Base-by-base conservation (phyloP, 225 moss, liverwort and hornwort species). In the Climacium dendroides region DNA sequence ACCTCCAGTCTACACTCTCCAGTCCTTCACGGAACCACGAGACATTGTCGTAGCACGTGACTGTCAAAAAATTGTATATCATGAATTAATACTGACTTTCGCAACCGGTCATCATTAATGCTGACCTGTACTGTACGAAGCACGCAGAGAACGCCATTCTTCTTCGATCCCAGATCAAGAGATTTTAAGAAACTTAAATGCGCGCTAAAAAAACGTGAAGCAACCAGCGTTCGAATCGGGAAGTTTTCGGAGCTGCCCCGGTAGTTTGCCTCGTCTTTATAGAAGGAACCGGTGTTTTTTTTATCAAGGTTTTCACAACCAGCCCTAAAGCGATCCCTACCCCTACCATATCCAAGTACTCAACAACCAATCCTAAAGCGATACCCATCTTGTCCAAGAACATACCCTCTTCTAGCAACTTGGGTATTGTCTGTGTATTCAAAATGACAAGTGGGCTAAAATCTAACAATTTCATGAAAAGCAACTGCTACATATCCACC, bases 351-450 rank as follows among this genome's bases (percentile, higher is more conserved):
- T 29, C 3, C 6, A 43, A 72, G 16, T 9, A 71, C 9, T 45
- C 10, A 45, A 45, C 6, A 28, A 71, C 6, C 29, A 74, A 30
- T 11, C 2, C 11, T 48, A 19, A 72, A 30, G 19, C 1, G 0
- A 74, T 48, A 74, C 19, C 12, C 1, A 1, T 4, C 12, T 74
- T 32, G 19, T 48, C 5, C 3, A 30, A 47, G 30, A 30, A 19
- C 2, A 19, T 74, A 32, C 32, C 11, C 1, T 0, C 29, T 4
- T 18, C 11, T 2, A 7, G n/a, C 39, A n/a, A 24, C 30, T 3
- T 0, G 0, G 3, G 0, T 35, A 14, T 53, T 35, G 3, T 1
- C 1, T 1, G 0, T 35, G 15, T 1, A 75, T 23, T 52, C 0
- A 0, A 76, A 75, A 53, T 53, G 15, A 0, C 20, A 75, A 53